Conservation (phyloP, 768 basidiomycete genomes). For the Lactarius tabidus region DNA sequence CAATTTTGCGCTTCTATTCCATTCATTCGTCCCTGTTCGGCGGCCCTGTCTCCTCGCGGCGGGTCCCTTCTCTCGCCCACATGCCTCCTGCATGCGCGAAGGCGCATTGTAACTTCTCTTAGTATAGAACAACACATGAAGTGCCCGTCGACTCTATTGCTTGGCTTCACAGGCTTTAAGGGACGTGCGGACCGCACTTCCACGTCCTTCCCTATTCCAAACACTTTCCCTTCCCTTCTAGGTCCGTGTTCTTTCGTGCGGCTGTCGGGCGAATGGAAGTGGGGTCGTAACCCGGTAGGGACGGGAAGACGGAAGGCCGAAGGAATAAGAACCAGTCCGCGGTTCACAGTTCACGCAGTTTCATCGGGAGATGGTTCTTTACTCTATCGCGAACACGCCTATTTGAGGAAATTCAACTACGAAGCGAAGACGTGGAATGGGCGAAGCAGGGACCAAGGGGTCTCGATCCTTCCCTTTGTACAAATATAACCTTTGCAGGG, state of each 20-base stretch:
- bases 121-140: not conserved
- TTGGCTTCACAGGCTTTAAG: not conserved
- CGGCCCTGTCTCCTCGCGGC: not conserved
- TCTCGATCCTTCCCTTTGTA: not conserved
- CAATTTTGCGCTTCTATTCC: conserved; percentile 11
- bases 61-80: not conserved
- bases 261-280: conserved; percentile 7
- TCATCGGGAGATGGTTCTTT: not conserved
- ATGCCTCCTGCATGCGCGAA: not conserved
- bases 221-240: not conserved
- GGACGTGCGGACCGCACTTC: not conserved
- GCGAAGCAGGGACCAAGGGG: not conserved
- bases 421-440: not conserved
- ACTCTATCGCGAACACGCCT: not conserved
- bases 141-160: not conserved
- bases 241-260: not conserved
- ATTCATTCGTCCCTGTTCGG: conserved; percentile 12
- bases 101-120: not conserved
- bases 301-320: conserved; percentile 1
- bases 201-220: not conserved
- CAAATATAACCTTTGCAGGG: not conserved
- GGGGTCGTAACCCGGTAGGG: not conserved
- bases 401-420: conserved; percentile 4
- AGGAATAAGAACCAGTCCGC: not conserved
- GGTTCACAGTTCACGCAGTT: not conserved